Evolutionary conservation across 2,329 filamentous ascomycete genomes (phyloP).

Genomic region (Pseudogymnoascus pannorum): DNA sequence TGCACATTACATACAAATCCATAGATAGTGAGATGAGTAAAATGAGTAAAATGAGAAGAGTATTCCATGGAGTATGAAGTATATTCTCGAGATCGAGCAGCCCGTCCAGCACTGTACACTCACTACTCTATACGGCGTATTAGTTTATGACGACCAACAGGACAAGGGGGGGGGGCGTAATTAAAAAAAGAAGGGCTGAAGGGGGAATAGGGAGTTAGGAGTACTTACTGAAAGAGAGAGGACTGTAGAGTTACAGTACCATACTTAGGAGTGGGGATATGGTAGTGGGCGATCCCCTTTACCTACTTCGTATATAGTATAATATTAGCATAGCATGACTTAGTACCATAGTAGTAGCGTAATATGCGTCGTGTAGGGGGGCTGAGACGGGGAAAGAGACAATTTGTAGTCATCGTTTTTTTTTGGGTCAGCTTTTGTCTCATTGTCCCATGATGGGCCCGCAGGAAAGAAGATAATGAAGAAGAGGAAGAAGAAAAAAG

Average conservation of each 20-base stretch:
- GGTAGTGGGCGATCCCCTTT: neutral
- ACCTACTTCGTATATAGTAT: conserved; percentile 2
- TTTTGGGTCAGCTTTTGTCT: neutral
- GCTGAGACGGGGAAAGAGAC: neutral
- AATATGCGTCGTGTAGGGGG: neutral
- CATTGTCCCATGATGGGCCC: neutral
- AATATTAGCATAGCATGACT: neutral
- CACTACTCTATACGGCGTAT: too few relatives aligned
- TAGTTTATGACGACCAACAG: neutral
- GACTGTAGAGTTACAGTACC: too few relatives aligned
- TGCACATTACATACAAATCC: neutral
- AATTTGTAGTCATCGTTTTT: neutral
- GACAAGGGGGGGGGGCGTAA: neutral
- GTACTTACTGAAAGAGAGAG: too few relatives aligned
- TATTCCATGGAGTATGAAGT: neutral
- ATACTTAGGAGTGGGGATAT: neutral
- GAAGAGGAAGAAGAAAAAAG: neutral
- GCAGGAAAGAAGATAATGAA: neutral
- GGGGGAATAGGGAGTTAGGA: neutral
- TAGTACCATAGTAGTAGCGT: neutral
- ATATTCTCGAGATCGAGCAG: too few relatives aligned
- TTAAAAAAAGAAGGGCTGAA: neutral
- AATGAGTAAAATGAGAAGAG: neutral
- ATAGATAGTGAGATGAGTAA: too few relatives aligned
- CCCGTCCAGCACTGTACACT: too few relatives aligned